Evolutionary conservation across 371 early-diverging fungal species (phyloP).

Genomic region (Blastocladiella emersonii): DNA sequence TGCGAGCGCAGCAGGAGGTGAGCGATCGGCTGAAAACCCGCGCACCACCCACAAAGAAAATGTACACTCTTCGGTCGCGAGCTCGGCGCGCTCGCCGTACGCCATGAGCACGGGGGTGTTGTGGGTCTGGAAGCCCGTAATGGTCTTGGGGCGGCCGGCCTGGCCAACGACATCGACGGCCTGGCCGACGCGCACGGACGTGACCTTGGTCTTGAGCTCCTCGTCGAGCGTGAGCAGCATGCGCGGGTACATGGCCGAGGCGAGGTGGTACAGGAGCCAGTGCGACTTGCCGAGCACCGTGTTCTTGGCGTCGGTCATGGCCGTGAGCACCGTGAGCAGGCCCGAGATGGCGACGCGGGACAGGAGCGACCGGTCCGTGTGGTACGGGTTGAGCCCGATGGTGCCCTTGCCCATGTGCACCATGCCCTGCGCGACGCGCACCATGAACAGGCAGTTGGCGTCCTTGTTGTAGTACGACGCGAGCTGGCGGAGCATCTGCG

Average conservation of each 20-base stretch:
- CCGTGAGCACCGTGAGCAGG: constrained; percentile 66
- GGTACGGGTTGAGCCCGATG: constrained; percentile 85
- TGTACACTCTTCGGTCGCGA: constrained; percentile 90
- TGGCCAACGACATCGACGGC: constrained; percentile 98
- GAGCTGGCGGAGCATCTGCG: constrained; percentile 91
- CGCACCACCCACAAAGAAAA: background rate
- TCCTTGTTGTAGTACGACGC: constrained; percentile 96
- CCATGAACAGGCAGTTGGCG: constrained; percentile 76
- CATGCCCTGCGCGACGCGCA: constrained; percentile 94
- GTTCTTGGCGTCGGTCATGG: constrained; percentile 80
- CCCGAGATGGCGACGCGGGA: constrained; percentile 84
- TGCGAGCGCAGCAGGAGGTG: background rate
- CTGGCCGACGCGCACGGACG: constrained; percentile 94
- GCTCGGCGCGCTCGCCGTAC: constrained; percentile 92
- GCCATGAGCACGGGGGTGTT: constrained; percentile 94
- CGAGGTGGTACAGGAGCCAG: constrained; percentile 86
- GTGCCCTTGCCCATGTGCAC: constrained; percentile 98
- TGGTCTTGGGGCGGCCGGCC: constrained; percentile 95
- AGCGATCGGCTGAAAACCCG: background rate
- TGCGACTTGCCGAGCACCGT: constrained; percentile 74
- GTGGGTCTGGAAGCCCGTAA: constrained; percentile 98
- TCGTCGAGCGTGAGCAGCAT: constrained; percentile 91
- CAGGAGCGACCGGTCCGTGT: constrained; percentile 77
- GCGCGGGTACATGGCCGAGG: constrained; percentile 90
- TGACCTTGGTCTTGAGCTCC: constrained; percentile 56